phyloP scores from a whole-genome alignment of 805 yeast genomes.

The Jamesozyma jinghongensis region DNA sequence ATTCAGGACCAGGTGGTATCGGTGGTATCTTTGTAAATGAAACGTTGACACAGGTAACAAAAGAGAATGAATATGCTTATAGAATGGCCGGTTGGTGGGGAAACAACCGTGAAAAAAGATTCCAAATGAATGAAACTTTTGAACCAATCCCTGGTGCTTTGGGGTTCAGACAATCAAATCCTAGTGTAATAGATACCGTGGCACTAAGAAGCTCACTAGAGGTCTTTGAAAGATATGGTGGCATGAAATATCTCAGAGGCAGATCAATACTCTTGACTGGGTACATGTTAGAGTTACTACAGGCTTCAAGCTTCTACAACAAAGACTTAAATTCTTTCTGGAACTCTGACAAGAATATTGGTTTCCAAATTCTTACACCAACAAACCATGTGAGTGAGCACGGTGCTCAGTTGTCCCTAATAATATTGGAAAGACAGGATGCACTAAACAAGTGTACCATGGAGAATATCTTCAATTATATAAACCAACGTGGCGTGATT shows the following conservation, averaged over 20 bases:
- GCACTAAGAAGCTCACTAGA: constrained; percentile 60
- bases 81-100: constrained; percentile 99
- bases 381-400: constrained; percentile 39
- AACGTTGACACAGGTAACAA: constrained; percentile 25
- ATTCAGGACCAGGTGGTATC: constrained; percentile 89
- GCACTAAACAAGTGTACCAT: background rate
- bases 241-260: constrained; percentile 46
- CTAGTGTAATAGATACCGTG: constrained; percentile 78
- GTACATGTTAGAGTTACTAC: constrained; percentile 43
- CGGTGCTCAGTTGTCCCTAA: constrained; percentile 78
- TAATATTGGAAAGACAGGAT: constrained; percentile 34
- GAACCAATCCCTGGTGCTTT: constrained; percentile 80
- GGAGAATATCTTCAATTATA: constrained; percentile 35
- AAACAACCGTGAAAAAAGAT: constrained; percentile 58
- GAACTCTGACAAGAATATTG: constrained; percentile 24
- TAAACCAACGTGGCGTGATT: constrained; percentile 53
- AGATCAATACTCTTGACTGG: constrained; percentile 52
- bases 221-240: constrained; percentile 51
- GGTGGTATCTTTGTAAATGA: constrained; percentile 79
- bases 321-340: background rate
- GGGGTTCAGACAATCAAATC: constrained; percentile 85
- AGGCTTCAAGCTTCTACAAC: constrained; percentile 38
- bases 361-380: constrained; percentile 71
- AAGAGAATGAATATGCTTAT: constrained; percentile 37
- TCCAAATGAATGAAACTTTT: constrained; percentile 69